phyloP scores from a whole-genome alignment of 2,329 filamentous ascomycete species.

The Fusarium sp. region DNA sequence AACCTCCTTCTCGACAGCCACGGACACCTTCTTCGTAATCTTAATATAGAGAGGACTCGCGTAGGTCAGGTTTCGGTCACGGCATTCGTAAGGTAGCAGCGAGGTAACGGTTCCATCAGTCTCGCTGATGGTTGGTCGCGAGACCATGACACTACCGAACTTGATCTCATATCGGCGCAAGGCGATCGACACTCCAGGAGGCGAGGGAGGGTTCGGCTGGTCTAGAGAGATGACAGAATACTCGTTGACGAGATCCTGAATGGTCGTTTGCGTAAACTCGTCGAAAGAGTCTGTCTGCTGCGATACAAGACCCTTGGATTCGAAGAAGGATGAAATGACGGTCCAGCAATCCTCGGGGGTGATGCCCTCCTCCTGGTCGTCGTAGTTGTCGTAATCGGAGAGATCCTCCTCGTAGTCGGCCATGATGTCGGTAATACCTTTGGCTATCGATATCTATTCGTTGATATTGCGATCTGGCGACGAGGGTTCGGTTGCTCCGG shows the following conservation, averaged over 20 bases:
- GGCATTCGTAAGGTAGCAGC: slow-evolving; percentile 93
- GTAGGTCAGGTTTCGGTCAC: slow-evolving; percentile 95
- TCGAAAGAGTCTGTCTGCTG: slow-evolving; percentile 99
- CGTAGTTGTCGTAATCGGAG: slow-evolving; percentile 77
- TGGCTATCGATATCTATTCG: neutral
- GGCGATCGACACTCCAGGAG: slow-evolving; percentile 82
- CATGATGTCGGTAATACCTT: slow-evolving; percentile 53
- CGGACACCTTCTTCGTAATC: slow-evolving; percentile 85
- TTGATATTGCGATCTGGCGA: slow-evolving; percentile 12
- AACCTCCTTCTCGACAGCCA: slow-evolving; percentile 82
- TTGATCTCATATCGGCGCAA: slow-evolving; percentile 95
- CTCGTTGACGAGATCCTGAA: slow-evolving; percentile 94
- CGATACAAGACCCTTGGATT: slow-evolving; percentile 93
- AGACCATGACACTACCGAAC: slow-evolving; percentile 90
- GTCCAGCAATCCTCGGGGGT: slow-evolving; percentile 99
- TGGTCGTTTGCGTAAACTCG: slow-evolving; percentile 93
- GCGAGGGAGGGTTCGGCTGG: slow-evolving; percentile 83
- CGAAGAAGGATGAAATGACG: slow-evolving; percentile 97
- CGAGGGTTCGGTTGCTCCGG: neutral
- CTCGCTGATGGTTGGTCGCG: slow-evolving; percentile 91
- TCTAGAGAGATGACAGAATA: slow-evolving; percentile 93
- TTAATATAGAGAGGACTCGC: slow-evolving; percentile 90
- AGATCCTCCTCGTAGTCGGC: slow-evolving; percentile 66
- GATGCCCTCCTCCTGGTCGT: slow-evolving; percentile 77
- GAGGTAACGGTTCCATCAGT: slow-evolving; percentile 89